These are phyloP conservation scores for Aspergillus pseudonomiae DNA, from an alignment of 2,329 filamentous ascomycete genomes.

Conservation along the genomic window DNA sequence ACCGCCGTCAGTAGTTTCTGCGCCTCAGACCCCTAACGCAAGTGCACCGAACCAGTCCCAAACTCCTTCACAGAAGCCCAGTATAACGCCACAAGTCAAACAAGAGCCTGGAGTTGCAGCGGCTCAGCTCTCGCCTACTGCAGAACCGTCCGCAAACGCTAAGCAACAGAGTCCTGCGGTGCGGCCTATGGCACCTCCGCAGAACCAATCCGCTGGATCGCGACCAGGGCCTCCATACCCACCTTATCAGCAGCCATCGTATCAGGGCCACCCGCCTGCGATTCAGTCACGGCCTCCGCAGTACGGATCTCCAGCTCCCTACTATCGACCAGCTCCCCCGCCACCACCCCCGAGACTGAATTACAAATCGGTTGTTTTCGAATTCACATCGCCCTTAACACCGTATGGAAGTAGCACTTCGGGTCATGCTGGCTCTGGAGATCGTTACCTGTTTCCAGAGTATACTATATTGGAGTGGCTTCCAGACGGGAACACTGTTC, in stretches of 20 bases:
- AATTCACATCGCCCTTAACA: conserved; percentile 48
- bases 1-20: conserved; percentile 5
- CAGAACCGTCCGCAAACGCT: conserved; percentile 5
- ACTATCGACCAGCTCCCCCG: conserved; percentile 37
- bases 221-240: conserved; percentile 34
- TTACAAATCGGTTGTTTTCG: conserved; percentile 52
- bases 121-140: conserved; percentile 13
- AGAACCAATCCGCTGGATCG: conserved; percentile 21
- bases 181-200: conserved; percentile 29
- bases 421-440: conserved; percentile 46
- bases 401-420: conserved; percentile 46
- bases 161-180: conserved; percentile 28
- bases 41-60: conserved; percentile 14
- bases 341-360: conserved; percentile 40
- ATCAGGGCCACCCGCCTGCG: conserved; percentile 34
- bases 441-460: conserved; percentile 54
- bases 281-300: conserved; percentile 42
- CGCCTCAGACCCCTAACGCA: conserved; percentile 9
- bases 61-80: conserved; percentile 21
- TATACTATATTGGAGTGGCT: conserved; percentile 53
- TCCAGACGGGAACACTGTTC: conserved; percentile 47
- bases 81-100: conserved; percentile 28
- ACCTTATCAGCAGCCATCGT: conserved; percentile 34
- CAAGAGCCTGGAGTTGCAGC: conserved; percentile 28
- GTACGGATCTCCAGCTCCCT: conserved; percentile 37